Evolutionary conservation across 2,329 filamentous ascomycete genomes (phyloP), one percentile per base, ranked within the genome.

Genomic region (Simplicillium aogashimaense): DNA sequence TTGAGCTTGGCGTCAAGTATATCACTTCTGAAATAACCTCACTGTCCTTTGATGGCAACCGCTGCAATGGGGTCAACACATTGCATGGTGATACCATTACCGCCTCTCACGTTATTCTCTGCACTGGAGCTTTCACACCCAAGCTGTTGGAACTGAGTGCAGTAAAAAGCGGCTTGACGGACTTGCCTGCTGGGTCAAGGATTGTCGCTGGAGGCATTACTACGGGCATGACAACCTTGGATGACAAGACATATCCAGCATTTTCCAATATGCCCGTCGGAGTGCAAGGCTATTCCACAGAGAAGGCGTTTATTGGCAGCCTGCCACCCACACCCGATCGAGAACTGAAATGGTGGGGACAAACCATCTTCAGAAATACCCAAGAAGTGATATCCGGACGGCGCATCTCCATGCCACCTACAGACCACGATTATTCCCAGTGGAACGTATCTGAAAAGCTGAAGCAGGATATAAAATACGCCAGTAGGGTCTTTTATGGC

Each of bases 341-440:
- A 1, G 63, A 67, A 49, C 59, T 77, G 43, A 79, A 80, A 52
- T 79, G 72, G 70, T 80, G 76, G 75, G 75, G 74, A 13, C 67
- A 71, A 39, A 72, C 65, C 40, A 77, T 78, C 45, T 78, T 80
- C 57, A 67, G 57, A 38, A 78, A 78, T 55, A 72, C 66, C 1
- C 60, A 59, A 13, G 68, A 74, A 43, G 62, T 73, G 7, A 47
- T 71, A 33, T 70, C 75, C 2, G 74, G 75, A 1, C 67, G 66
- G 4, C 57, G 60, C 36, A 56, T 81, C 37, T 82, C 78, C 3
- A 67, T 67, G 14, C 78, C 78, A 1, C 78, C 78, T 0, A 51
- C 65, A 1, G 59, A 62, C 28, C 55, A 57, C 11, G 77, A 81
- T 47, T 82, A 82, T 49, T 67, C 63, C 6, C 78, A 83, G 50